phyloP scores from a whole-genome alignment of 2,329 filamentous ascomycete species.

The Claviceps sp. region DNA sequence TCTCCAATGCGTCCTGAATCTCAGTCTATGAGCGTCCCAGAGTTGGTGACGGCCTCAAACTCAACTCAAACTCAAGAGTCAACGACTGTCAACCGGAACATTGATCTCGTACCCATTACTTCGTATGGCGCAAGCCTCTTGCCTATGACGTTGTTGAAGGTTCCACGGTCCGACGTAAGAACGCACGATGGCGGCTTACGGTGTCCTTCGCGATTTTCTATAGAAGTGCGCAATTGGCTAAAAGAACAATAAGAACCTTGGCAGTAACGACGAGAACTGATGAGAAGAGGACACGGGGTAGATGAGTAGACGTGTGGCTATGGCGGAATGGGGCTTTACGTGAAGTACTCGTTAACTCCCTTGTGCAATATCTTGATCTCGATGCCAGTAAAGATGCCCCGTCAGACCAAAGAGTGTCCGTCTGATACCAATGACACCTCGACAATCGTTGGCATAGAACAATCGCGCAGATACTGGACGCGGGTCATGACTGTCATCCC shows the following conservation, averaged over 20 bases:
- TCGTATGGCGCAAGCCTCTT: slow-evolving; percentile 65
- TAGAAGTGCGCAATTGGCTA: slow-evolving; percentile 71
- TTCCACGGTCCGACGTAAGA: slow-evolving; percentile 67
- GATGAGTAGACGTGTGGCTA: not conserved
- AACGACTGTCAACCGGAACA: slow-evolving; percentile 55
- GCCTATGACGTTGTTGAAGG: slow-evolving; percentile 76
- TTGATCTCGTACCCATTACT: slow-evolving; percentile 72
- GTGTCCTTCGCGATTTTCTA: slow-evolving; percentile 58
- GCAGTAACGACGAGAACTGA: slow-evolving; percentile 61
- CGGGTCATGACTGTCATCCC: no score
- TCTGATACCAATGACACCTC: no score
- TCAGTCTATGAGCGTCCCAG: no score
- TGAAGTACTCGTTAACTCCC: slow-evolving; percentile 49
- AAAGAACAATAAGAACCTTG: slow-evolving; percentile 82
- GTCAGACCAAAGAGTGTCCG: no score
- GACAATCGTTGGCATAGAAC: no score
- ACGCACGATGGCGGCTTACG: slow-evolving; percentile 56
- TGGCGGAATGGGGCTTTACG: not conserved
- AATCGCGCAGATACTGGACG: no score
- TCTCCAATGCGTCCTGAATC: no score
- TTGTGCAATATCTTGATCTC: slow-evolving; percentile 17
- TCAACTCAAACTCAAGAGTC: no score
- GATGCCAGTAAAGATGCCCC: slow-evolving; percentile 56
- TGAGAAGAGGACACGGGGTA: slow-evolving; percentile 24
- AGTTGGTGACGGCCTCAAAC: not conserved